Base-by-base conservation (phyloP, 1,284 basidiomycete genomes). In the Coniferiporia weirii region DNA sequence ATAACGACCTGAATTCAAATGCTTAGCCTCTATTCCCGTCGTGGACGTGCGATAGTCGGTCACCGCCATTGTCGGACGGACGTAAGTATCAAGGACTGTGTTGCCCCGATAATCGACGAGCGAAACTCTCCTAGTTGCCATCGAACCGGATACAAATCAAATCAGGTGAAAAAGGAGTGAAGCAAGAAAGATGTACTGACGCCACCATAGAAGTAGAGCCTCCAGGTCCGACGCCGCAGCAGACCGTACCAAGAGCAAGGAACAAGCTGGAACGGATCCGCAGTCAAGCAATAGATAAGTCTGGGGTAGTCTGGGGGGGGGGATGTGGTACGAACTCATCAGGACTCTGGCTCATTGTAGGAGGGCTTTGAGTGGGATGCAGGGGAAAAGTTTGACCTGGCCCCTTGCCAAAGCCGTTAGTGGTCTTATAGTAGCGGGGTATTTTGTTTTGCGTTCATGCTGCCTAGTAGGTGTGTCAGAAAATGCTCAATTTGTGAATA, bases 191-290 rank as follows among this genome's bases (percentile, higher is more conserved):
- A 54, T 19, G 38, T 40, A 76, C 82, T 62, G 72, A 90, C 88
- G 87, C 88, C 38, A 90, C 75, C 84, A 90, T 87, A 34, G 82
- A 80, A 1, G 89, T 90, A 20, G 84, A 85, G 7, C 87, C 87
- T 3, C 87, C 86, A 43, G 61, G 64, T 17, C 64, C 63, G 5
- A 64, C 64, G 32, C 64, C 64, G 49, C 63, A 62, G 54, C 59
- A 64, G 36, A 60, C 54, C n/a, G 63, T 64, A 45, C 58, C 48
- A 20, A 65, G 53, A 35, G 63, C 61, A 48, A 65, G 54, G 32
- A 60, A 58, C 51, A 48, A 46, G 50, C 52, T 59, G 40, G 48
- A 40, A 15, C 46, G 52, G 13, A 46, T 44, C 54, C 56, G 52
- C 36, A 84, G 83, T 40, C 85, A 47, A 86, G n/a, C 86, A 86